phyloP scores from a whole-genome alignment of 1,284 basidiomycete species.

The Cronartium quercuum region DNA sequence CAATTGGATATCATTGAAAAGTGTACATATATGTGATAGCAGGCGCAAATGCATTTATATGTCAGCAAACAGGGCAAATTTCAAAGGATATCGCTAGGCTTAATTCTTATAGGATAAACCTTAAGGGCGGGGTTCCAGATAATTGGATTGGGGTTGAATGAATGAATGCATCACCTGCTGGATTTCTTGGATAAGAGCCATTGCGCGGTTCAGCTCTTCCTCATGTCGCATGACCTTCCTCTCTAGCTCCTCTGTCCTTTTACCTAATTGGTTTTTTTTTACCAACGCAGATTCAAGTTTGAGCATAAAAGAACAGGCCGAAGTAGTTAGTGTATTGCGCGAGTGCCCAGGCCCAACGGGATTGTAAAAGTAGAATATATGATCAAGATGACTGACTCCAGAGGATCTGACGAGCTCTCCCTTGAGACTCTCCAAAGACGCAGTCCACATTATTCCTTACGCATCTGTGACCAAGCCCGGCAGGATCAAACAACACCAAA shows the following conservation, averaged over 20 bases:
- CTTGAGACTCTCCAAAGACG: constrained; percentile 29
- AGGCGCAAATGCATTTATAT: too few relatives aligned
- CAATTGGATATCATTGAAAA: too few relatives aligned
- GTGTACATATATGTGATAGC: too few relatives aligned
- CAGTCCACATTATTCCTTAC: constrained; percentile 14
- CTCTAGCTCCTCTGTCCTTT: constrained; percentile 30
- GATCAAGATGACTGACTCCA: constrained; percentile 3
- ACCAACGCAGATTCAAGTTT: too few relatives aligned
- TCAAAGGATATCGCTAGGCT: not conserved
- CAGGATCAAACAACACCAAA: too few relatives aligned
- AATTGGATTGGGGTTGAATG: not conserved
- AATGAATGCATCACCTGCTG: not conserved
- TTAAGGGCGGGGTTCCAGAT: not conserved
- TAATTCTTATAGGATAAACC: not conserved
- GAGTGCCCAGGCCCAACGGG: not conserved
- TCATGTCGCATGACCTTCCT: constrained; percentile 9
- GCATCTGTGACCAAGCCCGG: not conserved
- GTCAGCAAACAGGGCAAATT: not conserved
- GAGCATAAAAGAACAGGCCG: not conserved
- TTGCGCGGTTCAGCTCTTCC: constrained; percentile 14
- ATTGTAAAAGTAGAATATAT: too few relatives aligned
- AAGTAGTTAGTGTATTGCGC: not conserved
- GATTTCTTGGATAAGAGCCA: not conserved
- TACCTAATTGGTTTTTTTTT: not conserved
- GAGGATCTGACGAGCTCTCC: constrained; percentile 19